These are phyloP conservation scores for Spergularia azorica DNA, from an alignment of 179 eudicot genomes.

Conservation along the genomic window DNA sequence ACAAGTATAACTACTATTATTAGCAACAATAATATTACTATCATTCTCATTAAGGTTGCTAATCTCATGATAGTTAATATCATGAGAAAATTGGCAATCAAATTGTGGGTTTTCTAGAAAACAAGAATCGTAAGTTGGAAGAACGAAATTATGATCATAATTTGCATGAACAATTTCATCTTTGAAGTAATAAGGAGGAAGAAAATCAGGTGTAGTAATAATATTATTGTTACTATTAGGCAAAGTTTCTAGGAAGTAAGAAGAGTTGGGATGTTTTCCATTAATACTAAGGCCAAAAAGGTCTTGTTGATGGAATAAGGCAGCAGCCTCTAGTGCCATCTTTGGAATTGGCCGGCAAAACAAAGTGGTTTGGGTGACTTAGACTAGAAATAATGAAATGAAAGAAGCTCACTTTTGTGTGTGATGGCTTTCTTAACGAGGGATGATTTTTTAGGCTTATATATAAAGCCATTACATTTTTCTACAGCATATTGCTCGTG, in stretches of 20 bases:
- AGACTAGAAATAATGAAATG: background rate
- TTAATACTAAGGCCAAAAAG: slow-evolving; percentile 26
- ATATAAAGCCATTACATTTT: slow-evolving; percentile 24
- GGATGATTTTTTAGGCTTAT: slow-evolving; percentile 22
- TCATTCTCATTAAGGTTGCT: background rate
- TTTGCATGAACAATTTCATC: background rate
- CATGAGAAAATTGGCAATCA: slow-evolving; percentile 9
- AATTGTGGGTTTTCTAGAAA: slow-evolving; percentile 17
- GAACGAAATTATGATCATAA: background rate
- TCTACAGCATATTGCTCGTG: slow-evolving; percentile 43
- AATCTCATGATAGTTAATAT: slow-evolving; percentile 1
- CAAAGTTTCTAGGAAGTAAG: slow-evolving; percentile 23
- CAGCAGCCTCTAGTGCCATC: slow-evolving; percentile 43
- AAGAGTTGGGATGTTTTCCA: slow-evolving; percentile 21
- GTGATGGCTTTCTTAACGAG: slow-evolving; percentile 10
- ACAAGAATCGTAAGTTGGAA: background rate
- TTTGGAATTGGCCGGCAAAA: slow-evolving; percentile 19
- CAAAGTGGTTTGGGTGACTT: slow-evolving; percentile 15
- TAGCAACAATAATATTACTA: background rate
- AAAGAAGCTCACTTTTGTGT: slow-evolving; percentile 8
- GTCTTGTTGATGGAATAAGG: slow-evolving; percentile 29
- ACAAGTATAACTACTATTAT: background rate
- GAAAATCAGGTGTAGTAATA: slow-evolving; percentile 16
- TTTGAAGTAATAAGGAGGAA: background rate
- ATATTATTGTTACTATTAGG: background rate